Conservation (phyloP, 495 filamentous ascomycete genomes). For the Xylaria longipes region DNA sequence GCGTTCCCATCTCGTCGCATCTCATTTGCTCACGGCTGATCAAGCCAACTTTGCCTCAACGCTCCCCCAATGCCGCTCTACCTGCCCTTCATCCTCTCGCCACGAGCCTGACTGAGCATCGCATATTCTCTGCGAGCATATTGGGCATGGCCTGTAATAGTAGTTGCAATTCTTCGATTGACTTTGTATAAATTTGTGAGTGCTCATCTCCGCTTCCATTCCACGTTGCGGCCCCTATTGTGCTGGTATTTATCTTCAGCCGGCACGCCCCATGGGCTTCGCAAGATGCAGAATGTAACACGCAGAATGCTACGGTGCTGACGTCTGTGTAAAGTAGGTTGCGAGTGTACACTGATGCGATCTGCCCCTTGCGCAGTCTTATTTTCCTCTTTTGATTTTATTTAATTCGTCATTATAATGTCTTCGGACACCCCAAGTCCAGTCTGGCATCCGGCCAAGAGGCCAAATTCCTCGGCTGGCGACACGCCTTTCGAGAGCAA, state of each 20-base stretch:
- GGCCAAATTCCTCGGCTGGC: slow-evolving; percentile 53
- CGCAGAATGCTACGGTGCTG: slow-evolving; percentile 4
- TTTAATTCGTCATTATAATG: slow-evolving; percentile 45
- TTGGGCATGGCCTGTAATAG: slow-evolving; percentile 28
- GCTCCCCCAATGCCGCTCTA: slow-evolving; percentile 11
- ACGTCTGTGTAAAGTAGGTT: slow-evolving; percentile 1
- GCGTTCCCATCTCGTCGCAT: slow-evolving; percentile 13
- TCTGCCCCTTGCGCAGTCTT: slow-evolving; percentile 24
- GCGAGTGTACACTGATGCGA: slow-evolving; percentile 12
- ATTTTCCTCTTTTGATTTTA: slow-evolving; percentile 38
- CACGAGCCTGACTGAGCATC: slow-evolving; percentile 9
- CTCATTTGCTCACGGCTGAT: slow-evolving; percentile 21
- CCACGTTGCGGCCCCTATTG: not conserved
- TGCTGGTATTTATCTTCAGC: not conserved
- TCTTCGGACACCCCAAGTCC: slow-evolving; percentile 48
- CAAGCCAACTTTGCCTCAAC: slow-evolving; percentile 28
- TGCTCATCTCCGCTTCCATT: slow-evolving; percentile 11
- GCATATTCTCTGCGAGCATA: slow-evolving; percentile 8
- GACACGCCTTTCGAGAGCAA: slow-evolving; percentile 22
- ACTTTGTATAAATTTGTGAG: slow-evolving; percentile 29
- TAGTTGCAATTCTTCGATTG: slow-evolving; percentile 20
- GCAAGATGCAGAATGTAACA: slow-evolving; percentile 7
- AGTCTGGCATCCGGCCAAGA: slow-evolving; percentile 63
- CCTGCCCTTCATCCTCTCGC: not conserved
- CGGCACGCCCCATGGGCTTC: not conserved